A percentile compares a stretch with the other conserved stretches of the same genome.
These are phyloP conservation scores for Blastobotrys apis DNA, from an alignment of 1,139 yeast genomes.

Conservation along the genomic window DNA sequence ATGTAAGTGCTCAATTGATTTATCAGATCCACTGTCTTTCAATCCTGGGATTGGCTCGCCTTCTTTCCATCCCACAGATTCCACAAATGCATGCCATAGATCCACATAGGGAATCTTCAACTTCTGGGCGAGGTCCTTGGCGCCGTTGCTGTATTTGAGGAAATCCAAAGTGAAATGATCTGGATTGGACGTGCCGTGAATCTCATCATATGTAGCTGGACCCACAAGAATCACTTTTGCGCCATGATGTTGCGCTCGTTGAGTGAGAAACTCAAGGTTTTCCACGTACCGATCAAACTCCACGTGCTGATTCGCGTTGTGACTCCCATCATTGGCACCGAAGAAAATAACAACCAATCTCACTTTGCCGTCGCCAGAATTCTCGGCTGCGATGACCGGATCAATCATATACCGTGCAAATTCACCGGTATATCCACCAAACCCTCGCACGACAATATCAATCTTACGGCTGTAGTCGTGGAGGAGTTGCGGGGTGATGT, in stretches of 20 bases:
- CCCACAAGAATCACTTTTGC: constrained; percentile 56
- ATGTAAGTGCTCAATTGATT: constrained; percentile 29
- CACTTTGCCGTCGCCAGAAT: constrained; percentile 9
- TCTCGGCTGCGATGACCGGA: constrained; percentile 17
- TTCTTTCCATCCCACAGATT: constrained; percentile 29
- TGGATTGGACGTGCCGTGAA: constrained; percentile 28
- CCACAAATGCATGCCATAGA: constrained; percentile 45
- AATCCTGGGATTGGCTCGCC: constrained; percentile 24
- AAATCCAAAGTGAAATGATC: constrained; percentile 35
- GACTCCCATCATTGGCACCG: constrained; percentile 21
- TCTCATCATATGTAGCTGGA: constrained; percentile 54
- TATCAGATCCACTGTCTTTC: constrained; percentile 16
- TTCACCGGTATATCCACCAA: constrained; percentile 53
- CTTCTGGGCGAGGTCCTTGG: constrained; percentile 44
- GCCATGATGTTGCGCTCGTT: constrained; percentile 29
- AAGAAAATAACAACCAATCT: constrained; percentile 21
- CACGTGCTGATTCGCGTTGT: constrained; percentile 34
- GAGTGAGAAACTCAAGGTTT: constrained; percentile 45
- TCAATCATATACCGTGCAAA: constrained; percentile 28
- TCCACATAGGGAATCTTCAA: constrained; percentile 50
- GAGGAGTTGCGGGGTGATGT: constrained; percentile 45
- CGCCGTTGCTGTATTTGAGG: constrained; percentile 48
- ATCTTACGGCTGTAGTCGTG: constrained; percentile 44
- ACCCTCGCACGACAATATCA: constrained; percentile 57
- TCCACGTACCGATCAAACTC: constrained; percentile 42